Evolutionary conservation across 371 early-diverging fungal genomes (phyloP), one percentile per base, ranked within the genome.

Genomic region (Syncephalastrum monosporum): DNA sequence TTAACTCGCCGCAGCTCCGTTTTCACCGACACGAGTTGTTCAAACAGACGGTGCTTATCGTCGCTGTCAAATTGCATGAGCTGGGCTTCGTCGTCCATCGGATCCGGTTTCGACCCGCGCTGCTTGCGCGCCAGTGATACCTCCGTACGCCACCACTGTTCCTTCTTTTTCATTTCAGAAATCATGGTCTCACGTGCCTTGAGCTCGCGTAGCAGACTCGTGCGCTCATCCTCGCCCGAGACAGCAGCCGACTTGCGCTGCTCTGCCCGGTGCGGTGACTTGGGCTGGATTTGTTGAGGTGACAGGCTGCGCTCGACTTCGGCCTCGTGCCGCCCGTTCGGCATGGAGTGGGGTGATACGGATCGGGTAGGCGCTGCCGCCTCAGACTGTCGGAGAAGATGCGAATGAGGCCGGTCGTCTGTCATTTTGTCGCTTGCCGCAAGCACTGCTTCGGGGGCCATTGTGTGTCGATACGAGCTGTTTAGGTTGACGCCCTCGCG

Each of bases 111-210:
- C 7, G 50, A 47, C 0, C 61, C 55, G 12, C 71, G 61, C 13
- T 59, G 51, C 27, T 74, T 76, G 2, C 77, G 67, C 7, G 80
- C 77, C 42, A 79, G 61, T 0, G 74, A 70, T 0, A 79, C 79
- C 44, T 79, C 79, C 10, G 73, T 72, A n/a, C 79, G 70, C 79
- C 79, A 79, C 79, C 79, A 79, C 52, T 71, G 76, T 52, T 79
- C 79, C 50, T 79, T 79, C 54, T 71, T 70, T 56, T 72, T 76
- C 75, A 79, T 74, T 43, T 76, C 76, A 8, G 51, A 56, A 33
- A 79, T 74, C 15, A 69, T 65, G 24, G 56, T 43, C 50, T 79
- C 79, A 4, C 75, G 70, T 2, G 72, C 54, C 41, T 68, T 62
- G 42, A 79, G 66, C 46, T 79, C 79, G 17, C 68, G 66, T n/a